A percentile compares a stretch with the other conserved stretches of the same genome.
These are phyloP conservation scores for Mariannaea sp. DNA, from an alignment of 2,329 filamentous ascomycete species.

Conservation along the genomic window DNA sequence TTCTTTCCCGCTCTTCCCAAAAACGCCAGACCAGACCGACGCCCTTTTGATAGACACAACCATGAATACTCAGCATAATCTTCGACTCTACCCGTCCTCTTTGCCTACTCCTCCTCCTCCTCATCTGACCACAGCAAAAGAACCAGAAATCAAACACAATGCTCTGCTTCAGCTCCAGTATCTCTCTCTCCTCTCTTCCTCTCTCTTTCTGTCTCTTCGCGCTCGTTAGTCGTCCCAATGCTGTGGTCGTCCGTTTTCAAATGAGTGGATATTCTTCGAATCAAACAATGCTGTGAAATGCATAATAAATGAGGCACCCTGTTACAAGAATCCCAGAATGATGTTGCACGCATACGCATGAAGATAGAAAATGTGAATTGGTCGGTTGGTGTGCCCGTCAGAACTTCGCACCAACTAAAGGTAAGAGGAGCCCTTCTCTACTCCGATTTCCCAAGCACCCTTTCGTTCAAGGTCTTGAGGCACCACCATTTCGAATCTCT, in stretches of 20 bases:
- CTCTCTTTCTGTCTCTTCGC: constrained; percentile 1
- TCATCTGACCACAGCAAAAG: constrained; percentile 1
- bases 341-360: constrained; percentile 32
- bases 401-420: constrained; percentile 10
- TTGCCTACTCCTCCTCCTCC: background rate
- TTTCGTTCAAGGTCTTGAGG: constrained; percentile 11
- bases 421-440: constrained; percentile 13
- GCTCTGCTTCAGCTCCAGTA: background rate
- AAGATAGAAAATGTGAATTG: no score
- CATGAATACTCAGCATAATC: constrained; percentile 28
- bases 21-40: constrained; percentile 41
- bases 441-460: background rate
- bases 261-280: constrained; percentile 33
- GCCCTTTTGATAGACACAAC: constrained; percentile 34
- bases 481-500: background rate
- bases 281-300: constrained; percentile 32
- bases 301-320: constrained; percentile 28
- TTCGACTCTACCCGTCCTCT: constrained; percentile 19
- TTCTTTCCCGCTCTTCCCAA: constrained; percentile 38
- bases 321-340: constrained; percentile 32
- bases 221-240: constrained; percentile 2
- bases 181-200: background rate
- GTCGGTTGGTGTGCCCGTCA: constrained; percentile 17
- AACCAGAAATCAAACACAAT: background rate
- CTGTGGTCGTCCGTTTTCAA: constrained; percentile 23